Evolutionary conservation across 805 yeast species (phyloP).

Genomic region (Cyberlindnera maritima): DNA sequence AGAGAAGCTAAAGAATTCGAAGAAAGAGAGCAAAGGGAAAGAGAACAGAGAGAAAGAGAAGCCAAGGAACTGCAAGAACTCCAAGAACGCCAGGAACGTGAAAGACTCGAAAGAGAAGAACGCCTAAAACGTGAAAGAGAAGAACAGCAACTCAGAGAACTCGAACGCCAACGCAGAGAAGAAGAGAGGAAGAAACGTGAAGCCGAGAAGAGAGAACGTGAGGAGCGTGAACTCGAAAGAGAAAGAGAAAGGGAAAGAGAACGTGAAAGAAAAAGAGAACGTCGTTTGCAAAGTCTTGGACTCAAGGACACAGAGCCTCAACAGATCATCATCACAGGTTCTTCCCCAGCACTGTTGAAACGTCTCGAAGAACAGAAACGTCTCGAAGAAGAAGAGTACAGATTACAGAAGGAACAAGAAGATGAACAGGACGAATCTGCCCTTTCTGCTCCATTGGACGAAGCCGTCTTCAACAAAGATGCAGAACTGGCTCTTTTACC

Average conservation of each 20-base stretch:
- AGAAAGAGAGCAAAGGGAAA: neutral
- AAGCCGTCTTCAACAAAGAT: constrained; percentile 20
- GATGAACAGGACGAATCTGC: neutral
- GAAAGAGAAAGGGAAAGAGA: constrained; percentile 11
- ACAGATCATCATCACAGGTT: constrained; percentile 15
- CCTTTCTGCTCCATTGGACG: constrained; percentile 16
- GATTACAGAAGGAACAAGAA: neutral
- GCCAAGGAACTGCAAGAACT: constrained; percentile 6
- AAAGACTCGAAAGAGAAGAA: constrained; percentile 4
- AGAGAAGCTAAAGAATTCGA: neutral
- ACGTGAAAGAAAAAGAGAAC: constrained; percentile 11
- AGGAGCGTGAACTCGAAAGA: constrained; percentile 12
- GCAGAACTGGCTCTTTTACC: constrained; percentile 22
- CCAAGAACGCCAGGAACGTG: constrained; percentile 5
- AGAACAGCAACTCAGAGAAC: constrained; percentile 1
- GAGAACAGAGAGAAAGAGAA: neutral
- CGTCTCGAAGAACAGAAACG: constrained; percentile 12
- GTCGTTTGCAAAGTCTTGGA: constrained; percentile 12
- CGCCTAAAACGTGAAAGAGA: constrained; percentile 1
- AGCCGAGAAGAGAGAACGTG: constrained; percentile 11
- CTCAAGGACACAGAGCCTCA: constrained; percentile 9
- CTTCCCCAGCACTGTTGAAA: constrained; percentile 9
- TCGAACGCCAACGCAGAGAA: constrained; percentile 5
- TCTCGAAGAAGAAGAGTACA: constrained; percentile 1
- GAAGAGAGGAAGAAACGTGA: constrained; percentile 10